phyloP scores from a whole-genome alignment of 768 basidiomycete species.

The Amanita polypyramis region DNA sequence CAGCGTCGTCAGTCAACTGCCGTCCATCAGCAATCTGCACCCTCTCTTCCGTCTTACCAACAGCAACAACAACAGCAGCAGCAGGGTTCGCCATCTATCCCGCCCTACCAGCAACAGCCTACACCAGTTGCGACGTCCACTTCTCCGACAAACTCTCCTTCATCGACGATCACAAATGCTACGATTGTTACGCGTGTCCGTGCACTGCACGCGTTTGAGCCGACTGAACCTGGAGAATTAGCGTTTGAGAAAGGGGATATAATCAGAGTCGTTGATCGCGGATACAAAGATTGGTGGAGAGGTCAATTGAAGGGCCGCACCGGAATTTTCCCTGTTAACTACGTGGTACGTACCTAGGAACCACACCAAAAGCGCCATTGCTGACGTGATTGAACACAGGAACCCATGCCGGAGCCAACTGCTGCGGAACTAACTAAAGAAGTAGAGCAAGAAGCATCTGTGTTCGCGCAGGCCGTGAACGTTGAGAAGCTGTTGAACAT shows the following conservation, averaged over 20 bases:
- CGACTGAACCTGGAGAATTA: slow-evolving; percentile 82
- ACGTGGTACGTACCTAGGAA: slow-evolving; percentile 53
- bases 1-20: slow-evolving; percentile 13
- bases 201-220: slow-evolving; percentile 82
- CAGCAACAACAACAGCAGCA: background rate
- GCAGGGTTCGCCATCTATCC: too few relatives aligned
- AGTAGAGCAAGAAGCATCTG: slow-evolving; percentile 76
- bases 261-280: slow-evolving; percentile 90
- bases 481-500: slow-evolving; percentile 74
- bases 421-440: slow-evolving; percentile 67
- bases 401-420: slow-evolving; percentile 79
- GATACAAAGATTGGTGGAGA: slow-evolving; percentile 96
- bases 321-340: slow-evolving; percentile 95
- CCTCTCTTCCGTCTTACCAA: slow-evolving; percentile 2
- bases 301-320: slow-evolving; percentile 85
- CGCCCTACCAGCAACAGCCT: background rate
- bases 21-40: slow-evolving; percentile 2
- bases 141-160: slow-evolving; percentile 12
- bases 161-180: slow-evolving; percentile 10
- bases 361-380: background rate
- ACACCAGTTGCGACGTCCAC: slow-evolving; percentile 8
- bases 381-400: slow-evolving; percentile 28
- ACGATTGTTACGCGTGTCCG: slow-evolving; percentile 71
- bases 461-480: slow-evolving; percentile 79
- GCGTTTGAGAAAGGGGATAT: slow-evolving; percentile 88